phyloP scores from a whole-genome alignment of 176 grass and related monocot species.

The Echinochloa phyllopogon region DNA sequence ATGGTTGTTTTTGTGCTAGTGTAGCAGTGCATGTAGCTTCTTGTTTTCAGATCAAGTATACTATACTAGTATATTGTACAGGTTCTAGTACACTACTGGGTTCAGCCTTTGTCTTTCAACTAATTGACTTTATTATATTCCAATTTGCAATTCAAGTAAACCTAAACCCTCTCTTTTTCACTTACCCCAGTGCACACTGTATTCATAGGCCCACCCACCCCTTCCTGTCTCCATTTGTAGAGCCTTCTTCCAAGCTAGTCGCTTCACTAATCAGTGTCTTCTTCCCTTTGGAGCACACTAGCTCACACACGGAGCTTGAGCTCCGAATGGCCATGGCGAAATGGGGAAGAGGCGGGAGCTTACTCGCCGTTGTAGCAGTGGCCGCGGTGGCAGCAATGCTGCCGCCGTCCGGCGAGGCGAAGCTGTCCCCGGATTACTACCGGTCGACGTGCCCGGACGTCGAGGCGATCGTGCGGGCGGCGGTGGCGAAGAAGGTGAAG shows the following conservation, averaged over 20 bases:
- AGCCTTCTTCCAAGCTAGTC: constrained; percentile 8
- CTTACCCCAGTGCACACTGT: constrained; percentile 18
- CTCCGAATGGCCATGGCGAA: constrained; percentile 29
- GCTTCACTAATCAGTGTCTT: constrained; percentile 15
- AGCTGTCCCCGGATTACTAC: constrained; percentile 52
- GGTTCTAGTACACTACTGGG: not conserved
- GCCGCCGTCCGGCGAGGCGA: constrained; percentile 9
- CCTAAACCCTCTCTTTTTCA: constrained; percentile 13
- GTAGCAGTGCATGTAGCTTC: not conserved
- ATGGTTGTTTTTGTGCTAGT: not conserved
- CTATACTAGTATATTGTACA: constrained; percentile 16
- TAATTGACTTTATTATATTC: not conserved
- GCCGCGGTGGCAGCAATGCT: not conserved
- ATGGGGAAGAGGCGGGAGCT: constrained; percentile 19
- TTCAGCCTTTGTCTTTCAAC: not conserved
- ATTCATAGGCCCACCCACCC: constrained; percentile 5
- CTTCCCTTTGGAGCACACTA: not conserved
- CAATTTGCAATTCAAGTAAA: constrained; percentile 9
- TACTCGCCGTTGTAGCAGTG: not conserved
- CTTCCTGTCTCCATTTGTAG: not conserved
- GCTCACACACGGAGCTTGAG: not conserved
- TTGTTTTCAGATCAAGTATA: not conserved
- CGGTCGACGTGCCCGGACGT: constrained; percentile 57
- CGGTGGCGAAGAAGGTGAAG: constrained; percentile 50
- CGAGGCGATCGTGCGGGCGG: constrained; percentile 54